A percentile compares a stretch with the other conserved stretches of the same genome.
phyloP scores from a whole-genome alignment of 2,329 filamentous ascomycete genomes.

The Colletotrichum coccodes region DNA sequence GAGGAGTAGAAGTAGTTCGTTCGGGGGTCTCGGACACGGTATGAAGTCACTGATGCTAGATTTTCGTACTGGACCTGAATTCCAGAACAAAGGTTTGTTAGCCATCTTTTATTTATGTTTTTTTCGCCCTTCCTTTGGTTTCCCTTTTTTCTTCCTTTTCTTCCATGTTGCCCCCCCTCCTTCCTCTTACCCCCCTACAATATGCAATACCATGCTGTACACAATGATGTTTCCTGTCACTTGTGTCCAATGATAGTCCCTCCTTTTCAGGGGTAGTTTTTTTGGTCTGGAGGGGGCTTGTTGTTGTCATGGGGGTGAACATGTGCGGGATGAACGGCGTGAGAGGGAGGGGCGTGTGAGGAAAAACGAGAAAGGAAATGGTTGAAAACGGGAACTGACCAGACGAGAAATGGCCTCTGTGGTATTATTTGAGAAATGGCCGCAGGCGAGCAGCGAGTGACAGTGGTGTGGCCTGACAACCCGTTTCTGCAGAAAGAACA shows the following conservation, averaged over 20 bases:
- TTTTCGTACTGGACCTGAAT: background rate
- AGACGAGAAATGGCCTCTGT: background rate
- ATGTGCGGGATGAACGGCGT: conserved; percentile 19
- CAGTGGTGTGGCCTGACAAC: conserved; percentile 9
- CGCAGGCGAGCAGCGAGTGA: conserved; percentile 20
- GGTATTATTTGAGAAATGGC: conserved; percentile 25
- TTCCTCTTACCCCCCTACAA: conserved; percentile 17
- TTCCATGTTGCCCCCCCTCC: conserved; percentile 9
- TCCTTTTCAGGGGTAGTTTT: conserved; percentile 21
- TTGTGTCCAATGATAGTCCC: conserved; percentile 26
- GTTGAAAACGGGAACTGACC: conserved; percentile 6
- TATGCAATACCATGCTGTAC: conserved; percentile 31
- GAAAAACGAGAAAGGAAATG: conserved; percentile 3
- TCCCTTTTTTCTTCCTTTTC: background rate
- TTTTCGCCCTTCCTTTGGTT: background rate
- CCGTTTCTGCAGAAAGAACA: conserved; percentile 19
- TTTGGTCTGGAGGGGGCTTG: background rate
- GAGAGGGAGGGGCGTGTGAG: conserved; percentile 15
- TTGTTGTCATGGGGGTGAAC: conserved; percentile 15
- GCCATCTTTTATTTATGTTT: conserved; percentile 33
- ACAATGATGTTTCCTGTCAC: conserved; percentile 21
- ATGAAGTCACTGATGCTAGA: conserved; percentile 28
- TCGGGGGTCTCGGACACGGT: conserved; percentile 25
- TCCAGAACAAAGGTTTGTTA: conserved; percentile 26
- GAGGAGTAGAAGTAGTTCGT: conserved; percentile 31